These are phyloP conservation scores for Penicillium waksmanii DNA, from an alignment of 495 filamentous ascomycete genomes.

Conservation along the genomic window DNA sequence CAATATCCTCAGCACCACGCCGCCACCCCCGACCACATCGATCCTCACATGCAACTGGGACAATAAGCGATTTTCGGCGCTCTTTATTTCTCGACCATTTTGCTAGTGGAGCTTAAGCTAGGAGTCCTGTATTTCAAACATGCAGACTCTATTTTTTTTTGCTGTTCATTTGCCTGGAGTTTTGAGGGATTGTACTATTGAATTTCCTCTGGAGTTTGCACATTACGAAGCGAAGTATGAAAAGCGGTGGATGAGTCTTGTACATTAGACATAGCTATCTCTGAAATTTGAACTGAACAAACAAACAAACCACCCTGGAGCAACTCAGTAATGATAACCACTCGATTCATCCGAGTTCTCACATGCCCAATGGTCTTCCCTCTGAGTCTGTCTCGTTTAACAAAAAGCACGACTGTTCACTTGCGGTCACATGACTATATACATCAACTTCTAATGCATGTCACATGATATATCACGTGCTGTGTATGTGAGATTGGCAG, in stretches of 20 bases:
- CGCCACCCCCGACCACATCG: conserved; percentile 38
- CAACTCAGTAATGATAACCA: too few relatives aligned
- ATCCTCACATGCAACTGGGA: conserved; percentile 44
- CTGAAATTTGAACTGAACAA: too few relatives aligned
- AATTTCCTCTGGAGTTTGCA: conserved; percentile 5
- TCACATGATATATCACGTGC: too few relatives aligned
- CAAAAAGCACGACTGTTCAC: too few relatives aligned
- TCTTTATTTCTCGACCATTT: conserved; percentile 7
- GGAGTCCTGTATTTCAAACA: neutral
- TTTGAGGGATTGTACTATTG: conserved; percentile 15
- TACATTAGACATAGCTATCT: neutral
- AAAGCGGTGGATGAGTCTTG: neutral
- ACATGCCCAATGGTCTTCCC: too few relatives aligned
- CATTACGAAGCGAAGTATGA: neutral
- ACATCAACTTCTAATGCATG: too few relatives aligned
- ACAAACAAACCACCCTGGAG: too few relatives aligned
- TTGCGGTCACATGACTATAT: too few relatives aligned
- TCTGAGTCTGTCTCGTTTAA: too few relatives aligned
- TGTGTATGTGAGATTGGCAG: too few relatives aligned
- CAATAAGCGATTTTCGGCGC: conserved; percentile 28
- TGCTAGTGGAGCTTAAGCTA: conserved; percentile 3
- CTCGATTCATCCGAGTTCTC: too few relatives aligned
- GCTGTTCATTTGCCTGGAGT: conserved; percentile 16
- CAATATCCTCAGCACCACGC: conserved; percentile 43
- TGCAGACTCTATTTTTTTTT: neutral